Percentiles rank a stretch among this genome's conserved stretches.
phyloP scores from a whole-genome alignment of 345 rosid species.

The Mallotus nudiflorus region DNA sequence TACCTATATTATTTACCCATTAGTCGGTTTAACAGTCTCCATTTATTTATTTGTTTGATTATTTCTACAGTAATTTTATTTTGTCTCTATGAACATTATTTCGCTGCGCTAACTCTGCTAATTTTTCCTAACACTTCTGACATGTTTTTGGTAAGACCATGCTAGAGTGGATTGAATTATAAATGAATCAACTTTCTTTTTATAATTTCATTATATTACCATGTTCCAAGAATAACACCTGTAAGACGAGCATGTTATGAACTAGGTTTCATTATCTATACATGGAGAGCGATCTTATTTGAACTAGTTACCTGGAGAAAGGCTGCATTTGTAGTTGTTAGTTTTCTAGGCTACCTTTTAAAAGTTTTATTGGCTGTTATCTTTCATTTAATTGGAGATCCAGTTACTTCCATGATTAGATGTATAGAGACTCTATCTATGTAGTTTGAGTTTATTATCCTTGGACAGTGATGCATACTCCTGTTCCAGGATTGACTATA shows the following conservation, averaged over 20 bases:
- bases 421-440: slow-evolving; percentile 56
- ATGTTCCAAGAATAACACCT: neutral
- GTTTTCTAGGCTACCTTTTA: slow-evolving; percentile 58
- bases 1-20: no score
- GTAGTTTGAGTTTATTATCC: slow-evolving; percentile 68
- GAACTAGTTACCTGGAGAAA: slow-evolving; percentile 77
- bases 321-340: slow-evolving; percentile 35
- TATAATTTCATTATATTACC: neutral
- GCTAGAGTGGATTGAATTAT: neutral
- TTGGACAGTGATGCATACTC: slow-evolving; percentile 63
- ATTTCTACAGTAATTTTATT: no score
- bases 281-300: slow-evolving; percentile 84
- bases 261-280: slow-evolving; percentile 62
- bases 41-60: no score
- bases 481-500: slow-evolving; percentile 59
- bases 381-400: slow-evolving; percentile 79
- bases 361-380: slow-evolving; percentile 64
- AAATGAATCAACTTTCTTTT: neutral
- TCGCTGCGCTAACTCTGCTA: no score
- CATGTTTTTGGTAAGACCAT: neutral
- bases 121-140: no score
- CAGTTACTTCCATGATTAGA: slow-evolving; percentile 55
- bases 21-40: no score
- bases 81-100: no score
- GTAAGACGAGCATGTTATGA: neutral